Percentiles rank a stretch among this genome's conserved stretches.
Conservation (phyloP, 1,284 basidiomycete species). For the Quambalaria eucalypti region DNA sequence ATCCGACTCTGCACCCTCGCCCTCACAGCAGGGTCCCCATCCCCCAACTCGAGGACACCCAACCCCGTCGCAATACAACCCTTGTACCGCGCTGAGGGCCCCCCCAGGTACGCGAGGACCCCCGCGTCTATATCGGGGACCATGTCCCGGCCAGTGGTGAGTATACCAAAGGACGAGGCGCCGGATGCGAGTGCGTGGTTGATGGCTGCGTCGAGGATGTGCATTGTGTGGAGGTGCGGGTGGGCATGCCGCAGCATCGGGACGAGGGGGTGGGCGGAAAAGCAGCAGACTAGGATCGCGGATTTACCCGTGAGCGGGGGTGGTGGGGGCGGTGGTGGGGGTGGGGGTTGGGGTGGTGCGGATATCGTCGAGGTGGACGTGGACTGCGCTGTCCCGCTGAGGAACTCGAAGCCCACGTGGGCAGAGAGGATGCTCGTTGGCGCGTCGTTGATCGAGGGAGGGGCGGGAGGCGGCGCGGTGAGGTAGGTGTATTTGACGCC, state of each 20-base stretch:
- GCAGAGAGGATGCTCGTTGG: slow-evolving; percentile 17
- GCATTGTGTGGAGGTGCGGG: slow-evolving; percentile 13
- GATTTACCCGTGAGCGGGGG: slow-evolving; percentile 3
- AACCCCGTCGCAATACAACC: slow-evolving; percentile 21
- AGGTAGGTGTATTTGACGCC: slow-evolving; percentile 1
- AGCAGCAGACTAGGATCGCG: slow-evolving; percentile 27
- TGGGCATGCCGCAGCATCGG: slow-evolving; percentile 13
- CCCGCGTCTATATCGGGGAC: slow-evolving; percentile 26
- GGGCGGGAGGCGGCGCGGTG: slow-evolving; percentile 18
- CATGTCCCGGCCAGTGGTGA: slow-evolving; percentile 23
- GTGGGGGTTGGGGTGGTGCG: too few species aligned
- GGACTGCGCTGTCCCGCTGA: not conserved
- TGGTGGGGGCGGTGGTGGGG: too few species aligned
- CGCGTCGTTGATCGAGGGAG: slow-evolving; percentile 18
- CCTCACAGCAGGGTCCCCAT: slow-evolving; percentile 6
- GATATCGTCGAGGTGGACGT: not conserved
- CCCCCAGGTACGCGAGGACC: slow-evolving; percentile 17
- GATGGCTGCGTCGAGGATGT: slow-evolving; percentile 26
- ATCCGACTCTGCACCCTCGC: slow-evolving; percentile 15
- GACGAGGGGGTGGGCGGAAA: slow-evolving; percentile 28
- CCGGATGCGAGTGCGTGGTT: slow-evolving; percentile 9
- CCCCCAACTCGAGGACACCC: slow-evolving; percentile 25
- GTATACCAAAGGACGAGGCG: slow-evolving; percentile 16
- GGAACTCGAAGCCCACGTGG: slow-evolving; percentile 9
- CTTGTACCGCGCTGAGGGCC: slow-evolving; percentile 17